phyloP scores from a whole-genome alignment of 352 stramenopile species.

The Phytophthora pluvialis region DNA sequence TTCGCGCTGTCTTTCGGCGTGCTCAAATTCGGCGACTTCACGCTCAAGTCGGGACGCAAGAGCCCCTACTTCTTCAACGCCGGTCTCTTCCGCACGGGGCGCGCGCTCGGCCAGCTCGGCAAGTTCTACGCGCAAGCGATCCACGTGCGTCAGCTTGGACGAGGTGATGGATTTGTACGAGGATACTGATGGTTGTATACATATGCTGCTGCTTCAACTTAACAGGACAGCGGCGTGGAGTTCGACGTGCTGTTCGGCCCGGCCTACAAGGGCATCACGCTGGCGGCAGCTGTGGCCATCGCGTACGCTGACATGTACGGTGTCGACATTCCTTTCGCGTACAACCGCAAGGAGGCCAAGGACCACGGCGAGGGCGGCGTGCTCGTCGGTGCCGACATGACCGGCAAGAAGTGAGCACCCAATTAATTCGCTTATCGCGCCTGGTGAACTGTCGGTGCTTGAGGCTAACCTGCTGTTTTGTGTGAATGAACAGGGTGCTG shows the following conservation, averaged over 20 bases:
- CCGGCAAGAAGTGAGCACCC: constrained; percentile 87
- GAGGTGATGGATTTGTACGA: constrained; percentile 4
- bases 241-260: constrained; percentile 99
- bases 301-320: constrained; percentile 93
- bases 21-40: constrained; percentile 98
- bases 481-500: constrained; percentile 80
- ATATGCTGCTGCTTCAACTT: constrained; percentile 30
- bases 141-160: constrained; percentile 50
- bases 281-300: constrained; percentile 94
- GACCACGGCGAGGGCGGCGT: constrained; percentile 98
- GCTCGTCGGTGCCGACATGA: constrained; percentile 96
- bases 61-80: constrained; percentile 99
- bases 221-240: constrained; percentile 82
- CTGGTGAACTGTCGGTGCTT: not conserved
- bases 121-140: constrained; percentile 96
- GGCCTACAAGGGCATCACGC: constrained; percentile 99
- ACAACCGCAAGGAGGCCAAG: constrained; percentile 99
- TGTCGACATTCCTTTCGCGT: constrained; percentile 95
- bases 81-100: constrained; percentile 95
- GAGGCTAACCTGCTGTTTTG: constrained; percentile 7
- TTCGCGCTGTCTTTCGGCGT: constrained; percentile 96
- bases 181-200: constrained; percentile 11
- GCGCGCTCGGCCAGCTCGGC: constrained; percentile 92
- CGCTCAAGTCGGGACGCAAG: constrained; percentile 97
- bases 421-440: too few relatives aligned